Base-by-base conservation (phyloP, 2,329 filamentous ascomycete species). In the Allantophomopsis lycopodina region DNA sequence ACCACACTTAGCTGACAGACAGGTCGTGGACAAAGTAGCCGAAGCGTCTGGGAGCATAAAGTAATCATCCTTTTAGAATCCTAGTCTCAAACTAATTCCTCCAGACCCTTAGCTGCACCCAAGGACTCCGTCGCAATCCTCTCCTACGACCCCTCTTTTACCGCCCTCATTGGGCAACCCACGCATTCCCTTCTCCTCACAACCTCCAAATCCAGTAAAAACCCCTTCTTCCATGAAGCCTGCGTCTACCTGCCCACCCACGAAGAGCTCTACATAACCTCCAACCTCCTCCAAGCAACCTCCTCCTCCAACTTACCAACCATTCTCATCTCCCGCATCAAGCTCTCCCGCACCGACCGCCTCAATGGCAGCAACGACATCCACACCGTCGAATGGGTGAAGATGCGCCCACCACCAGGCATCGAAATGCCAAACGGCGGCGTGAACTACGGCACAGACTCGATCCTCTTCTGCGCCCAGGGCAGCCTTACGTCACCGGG, bases 261-360 rank as follows among this genome's bases (percentile, higher is more conserved):
- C 17, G 60, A 62, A 21, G 62, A 68, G 45, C 54, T 71, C 15
- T 69, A 63, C 44, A 50, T 58, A 14, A 69, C 63, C 5, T 69
- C 65, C 18, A 58, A 59, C 42, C 56, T 66, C 4, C 55, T 70
- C 7, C 56, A 60, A 44, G 41, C 50, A 35, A 52, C 60, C 2
- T 47, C 49, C 36, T 59, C 56, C 38, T 56, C 63, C 1, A 51
- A 57, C 32, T 50, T 60, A 2, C 63, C 66, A 7, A 52, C 58
- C 0, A 57, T 69, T 17, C 54, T 70, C 21, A 68, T 69, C 42
- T 69, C 65, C 5, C 59, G 57, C 23, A 38, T 68, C 16, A 57
- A 50, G 36, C 43, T 64, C 3, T 42, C 44, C n/a, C 54, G 56
- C 7, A 45, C 42, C 11, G 45, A 48, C 37, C 41, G 42, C 7